Evolutionary conservation across 805 yeast genomes (phyloP).

Genomic region (Metschnikowia chrysomelidarum): DNA sequence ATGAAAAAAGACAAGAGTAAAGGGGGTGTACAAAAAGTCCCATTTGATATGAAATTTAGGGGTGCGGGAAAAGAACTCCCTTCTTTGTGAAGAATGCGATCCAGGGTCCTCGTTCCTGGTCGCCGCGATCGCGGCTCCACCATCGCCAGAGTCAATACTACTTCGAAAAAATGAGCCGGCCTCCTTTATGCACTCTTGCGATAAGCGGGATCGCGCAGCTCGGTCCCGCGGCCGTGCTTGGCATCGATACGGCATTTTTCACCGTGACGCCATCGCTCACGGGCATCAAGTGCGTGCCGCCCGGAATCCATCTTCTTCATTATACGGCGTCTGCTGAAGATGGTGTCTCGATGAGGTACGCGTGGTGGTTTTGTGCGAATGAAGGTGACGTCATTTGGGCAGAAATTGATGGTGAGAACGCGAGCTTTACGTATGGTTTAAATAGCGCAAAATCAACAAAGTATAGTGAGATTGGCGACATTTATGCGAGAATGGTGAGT

Average conservation of each 20-base stretch:
- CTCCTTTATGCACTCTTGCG: conserved; percentile 27
- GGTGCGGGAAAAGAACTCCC: too few relatives aligned
- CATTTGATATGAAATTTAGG: too few relatives aligned
- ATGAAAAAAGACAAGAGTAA: too few relatives aligned
- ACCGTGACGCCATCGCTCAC: conserved; percentile 35
- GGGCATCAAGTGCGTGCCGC: conserved; percentile 52
- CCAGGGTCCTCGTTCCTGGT: too few relatives aligned
- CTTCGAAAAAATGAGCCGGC: too few relatives aligned
- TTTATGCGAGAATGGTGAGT: conserved; percentile 34
- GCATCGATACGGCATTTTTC: conserved; percentile 52
- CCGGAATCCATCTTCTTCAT: conserved; percentile 57
- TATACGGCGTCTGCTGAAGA: conserved; percentile 27
- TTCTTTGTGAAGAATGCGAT: too few relatives aligned
- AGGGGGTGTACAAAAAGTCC: too few relatives aligned
- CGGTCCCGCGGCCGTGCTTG: conserved; percentile 26
- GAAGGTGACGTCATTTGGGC: conserved; percentile 44
- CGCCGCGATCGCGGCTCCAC: too few relatives aligned
- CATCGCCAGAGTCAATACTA: too few relatives aligned
- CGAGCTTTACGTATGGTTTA: conserved; percentile 1
- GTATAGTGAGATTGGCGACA: conserved; percentile 25
- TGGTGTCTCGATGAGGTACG: conserved; percentile 29
- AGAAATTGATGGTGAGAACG: conserved; percentile 13
- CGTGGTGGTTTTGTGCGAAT: conserved; percentile 39
- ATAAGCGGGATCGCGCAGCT: conserved; percentile 18
- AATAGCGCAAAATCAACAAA: neutral